Evolutionary conservation across 1,284 basidiomycete species (phyloP), one percentile per base, ranked within the genome.

Genomic region (Anthracocystis walkeri): DNA sequence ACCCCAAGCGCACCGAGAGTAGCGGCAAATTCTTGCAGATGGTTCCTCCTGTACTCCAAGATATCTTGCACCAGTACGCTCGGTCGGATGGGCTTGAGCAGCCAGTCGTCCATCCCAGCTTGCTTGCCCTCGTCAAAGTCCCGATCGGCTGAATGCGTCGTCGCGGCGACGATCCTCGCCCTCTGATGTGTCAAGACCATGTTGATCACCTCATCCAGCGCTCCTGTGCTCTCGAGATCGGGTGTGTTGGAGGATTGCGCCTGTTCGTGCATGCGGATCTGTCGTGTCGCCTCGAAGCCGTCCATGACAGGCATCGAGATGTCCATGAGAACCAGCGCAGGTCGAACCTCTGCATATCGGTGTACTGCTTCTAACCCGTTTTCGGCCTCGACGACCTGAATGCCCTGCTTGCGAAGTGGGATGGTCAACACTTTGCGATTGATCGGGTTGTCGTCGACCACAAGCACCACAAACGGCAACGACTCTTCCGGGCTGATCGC

Each of bases 391-490:
- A 75, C 61, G 23, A 72, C 75, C n/a, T 67, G 20, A 33, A 82
- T 65, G 23, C 67, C 58, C 16, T 70, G 58, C 46, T 74, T 76
- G 59, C 62, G 60, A 10, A 82, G 65, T 27, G 76, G 63, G 10
- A 65, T 68, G 14, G 70, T 70, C 18, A 83, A 60, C 33, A 83
- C 75, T 18, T 75, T 72, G 35, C 68, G 55, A 51, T 83, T 83
- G 55, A 83, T 65, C n/a, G 72, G 58, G 52, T 83, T 83, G 66
- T 83, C 82, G 49, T 83, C 82, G 6, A 79, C 82, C 5, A 82
- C 78, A 8, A 82, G 77, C 40, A 76, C 70, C 2, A 60, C 55
- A 40, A 81, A 79, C 2, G 65, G 59, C 8, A 61, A 38, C 31
- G 61, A 56, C 1, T 59, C 69, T 46, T 66, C 57, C 21, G 51